A percentile compares a stretch with the other conserved stretches of the same genome.
phyloP scores from a whole-genome alignment of 805 yeast species.

The Ogataea ganodermae region DNA sequence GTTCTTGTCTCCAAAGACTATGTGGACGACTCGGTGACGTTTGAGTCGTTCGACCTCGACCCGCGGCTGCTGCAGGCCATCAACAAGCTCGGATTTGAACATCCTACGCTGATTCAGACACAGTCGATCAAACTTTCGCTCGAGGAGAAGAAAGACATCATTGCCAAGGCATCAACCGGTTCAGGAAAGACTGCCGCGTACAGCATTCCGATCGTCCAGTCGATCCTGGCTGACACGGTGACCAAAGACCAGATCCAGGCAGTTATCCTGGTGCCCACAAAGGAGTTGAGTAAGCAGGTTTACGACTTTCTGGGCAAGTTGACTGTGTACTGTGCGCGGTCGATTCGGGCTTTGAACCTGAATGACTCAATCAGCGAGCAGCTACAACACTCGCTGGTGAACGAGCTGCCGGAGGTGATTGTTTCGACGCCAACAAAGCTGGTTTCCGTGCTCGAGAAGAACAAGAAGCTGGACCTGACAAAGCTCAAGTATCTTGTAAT shows the following conservation, averaged over 20 bases:
- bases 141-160: constrained; percentile 85
- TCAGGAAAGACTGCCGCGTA: constrained; percentile 96
- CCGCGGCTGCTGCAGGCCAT: constrained; percentile 83
- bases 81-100: constrained; percentile 72
- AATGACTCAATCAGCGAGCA: constrained; percentile 62
- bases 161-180: constrained; percentile 94
- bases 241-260: constrained; percentile 45
- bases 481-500: constrained; percentile 72
- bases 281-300: constrained; percentile 89
- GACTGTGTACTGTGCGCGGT: constrained; percentile 68
- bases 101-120: constrained; percentile 90
- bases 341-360: constrained; percentile 65
- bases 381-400: constrained; percentile 68
- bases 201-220: constrained; percentile 81
- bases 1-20: constrained; percentile 66
- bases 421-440: constrained; percentile 87
- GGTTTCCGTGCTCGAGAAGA: constrained; percentile 52
- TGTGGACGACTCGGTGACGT: constrained; percentile 67
- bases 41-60: constrained; percentile 80
- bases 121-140: constrained; percentile 91
- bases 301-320: constrained; percentile 66
- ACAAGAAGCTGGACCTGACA: constrained; percentile 48
- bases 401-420: constrained; percentile 76
- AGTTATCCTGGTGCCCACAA: constrained; percentile 86
- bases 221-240: constrained; percentile 52